These are phyloP conservation scores for Claviceps spartinae DNA, from an alignment of 2,329 filamentous ascomycete genomes.

Conservation along the genomic window DNA sequence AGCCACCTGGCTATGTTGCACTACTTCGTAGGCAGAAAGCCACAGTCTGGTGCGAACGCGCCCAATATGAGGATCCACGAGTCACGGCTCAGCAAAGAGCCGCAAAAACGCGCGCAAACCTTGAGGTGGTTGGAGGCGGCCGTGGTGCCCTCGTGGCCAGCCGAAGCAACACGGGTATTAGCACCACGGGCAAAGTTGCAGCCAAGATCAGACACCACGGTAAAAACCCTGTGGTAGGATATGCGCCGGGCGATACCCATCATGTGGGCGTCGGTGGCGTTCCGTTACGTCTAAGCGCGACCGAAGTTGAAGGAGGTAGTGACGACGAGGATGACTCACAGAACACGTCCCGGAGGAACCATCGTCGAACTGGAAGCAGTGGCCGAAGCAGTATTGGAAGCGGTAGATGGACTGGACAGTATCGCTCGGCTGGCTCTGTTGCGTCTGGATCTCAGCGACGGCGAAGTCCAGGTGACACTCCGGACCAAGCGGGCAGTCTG, in stretches of 20 bases:
- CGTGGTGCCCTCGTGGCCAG: conserved; percentile 26
- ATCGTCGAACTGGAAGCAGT: conserved; percentile 62
- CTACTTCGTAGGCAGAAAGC: conserved; percentile 95
- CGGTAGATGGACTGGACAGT: conserved; percentile 33
- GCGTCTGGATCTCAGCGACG: conserved; percentile 28
- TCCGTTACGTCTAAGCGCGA: conserved; percentile 84
- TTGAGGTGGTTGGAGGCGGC: conserved; percentile 60
- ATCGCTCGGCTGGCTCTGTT: conserved; percentile 35
- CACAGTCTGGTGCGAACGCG: conserved; percentile 93
- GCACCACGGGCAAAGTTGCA: conserved; percentile 50
- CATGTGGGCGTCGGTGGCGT: conserved; percentile 66
- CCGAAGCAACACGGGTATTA: conserved; percentile 50
- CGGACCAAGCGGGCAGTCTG: conserved; percentile 40
- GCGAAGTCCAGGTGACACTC: conserved; percentile 38
- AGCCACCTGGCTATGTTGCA: conserved; percentile 74
- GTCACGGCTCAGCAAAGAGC: conserved; percentile 70
- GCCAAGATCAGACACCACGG: conserved; percentile 84
- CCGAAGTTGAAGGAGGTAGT: conserved; percentile 81
- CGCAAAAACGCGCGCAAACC: conserved; percentile 73
- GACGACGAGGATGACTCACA: conserved; percentile 57
- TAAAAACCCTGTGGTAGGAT: conserved; percentile 65
- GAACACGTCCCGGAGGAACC: conserved; percentile 36
- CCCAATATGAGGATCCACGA: conserved; percentile 82
- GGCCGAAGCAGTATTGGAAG: conserved; percentile 55
- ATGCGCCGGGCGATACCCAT: conserved; percentile 57